A percentile compares a stretch with the other conserved stretches of the same genome.
phyloP scores from a whole-genome alignment of 2,329 filamentous ascomycete species.

The Delphinella strobiligena region DNA sequence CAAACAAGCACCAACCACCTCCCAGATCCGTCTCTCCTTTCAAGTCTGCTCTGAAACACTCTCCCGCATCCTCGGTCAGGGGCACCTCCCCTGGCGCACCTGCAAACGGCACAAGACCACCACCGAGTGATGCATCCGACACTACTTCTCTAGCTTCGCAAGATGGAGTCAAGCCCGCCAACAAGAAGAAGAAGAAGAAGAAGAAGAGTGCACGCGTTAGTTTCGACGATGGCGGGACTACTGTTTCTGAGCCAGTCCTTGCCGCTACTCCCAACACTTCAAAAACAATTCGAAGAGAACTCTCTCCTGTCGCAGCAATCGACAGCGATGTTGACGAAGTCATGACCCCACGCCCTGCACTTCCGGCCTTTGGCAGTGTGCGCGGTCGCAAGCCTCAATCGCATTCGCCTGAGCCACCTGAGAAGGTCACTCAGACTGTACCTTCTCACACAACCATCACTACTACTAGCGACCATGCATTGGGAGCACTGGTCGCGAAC shows the following conservation, averaged over 20 bases:
- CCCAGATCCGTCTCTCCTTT: conserved; percentile 60
- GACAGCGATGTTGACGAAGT: conserved; percentile 52
- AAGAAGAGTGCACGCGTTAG: conserved; percentile 58
- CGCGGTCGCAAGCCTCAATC: conserved; percentile 44
- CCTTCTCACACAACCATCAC: too few species aligned
- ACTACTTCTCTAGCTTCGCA: conserved; percentile 33
- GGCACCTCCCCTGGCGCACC: conserved; percentile 28
- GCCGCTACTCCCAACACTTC: conserved; percentile 22
- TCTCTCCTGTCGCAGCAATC: conserved; percentile 12
- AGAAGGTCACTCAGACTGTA: conserved; percentile 37
- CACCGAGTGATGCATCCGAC: conserved; percentile 43
- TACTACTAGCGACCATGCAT: conserved; percentile 48
- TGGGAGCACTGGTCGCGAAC: conserved; percentile 18
- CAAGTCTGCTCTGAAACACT: conserved; percentile 64
- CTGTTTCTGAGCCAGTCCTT: conserved; percentile 31
- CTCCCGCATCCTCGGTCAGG: conserved; percentile 39
- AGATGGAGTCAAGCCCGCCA: conserved; percentile 21
- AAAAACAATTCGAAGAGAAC: conserved; percentile 9
- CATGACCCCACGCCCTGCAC: conserved; percentile 62
- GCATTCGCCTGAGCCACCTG: conserved; percentile 31
- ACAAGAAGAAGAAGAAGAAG: conserved; percentile 38
- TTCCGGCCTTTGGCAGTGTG: conserved; percentile 66
- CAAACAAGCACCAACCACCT: conserved; percentile 56
- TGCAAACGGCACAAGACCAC: conserved; percentile 35
- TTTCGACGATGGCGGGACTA: conserved; percentile 57